Evolutionary conservation across 2,329 filamentous ascomycete species (phyloP).

Genomic region (Phaeomoniella chlamydospora): DNA sequence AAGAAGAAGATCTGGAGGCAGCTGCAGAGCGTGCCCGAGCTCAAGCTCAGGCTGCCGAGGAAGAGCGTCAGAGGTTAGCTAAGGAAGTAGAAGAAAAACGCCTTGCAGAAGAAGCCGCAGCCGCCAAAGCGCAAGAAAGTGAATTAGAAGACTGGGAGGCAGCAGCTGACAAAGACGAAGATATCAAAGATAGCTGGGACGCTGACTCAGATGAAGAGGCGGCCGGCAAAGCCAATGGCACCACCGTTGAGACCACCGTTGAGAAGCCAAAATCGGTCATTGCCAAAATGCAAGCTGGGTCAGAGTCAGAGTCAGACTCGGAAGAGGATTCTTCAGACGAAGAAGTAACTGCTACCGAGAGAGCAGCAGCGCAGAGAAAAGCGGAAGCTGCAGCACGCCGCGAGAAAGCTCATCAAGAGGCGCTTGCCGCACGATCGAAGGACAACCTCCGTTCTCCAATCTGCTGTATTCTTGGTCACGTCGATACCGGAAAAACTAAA

Average conservation of each 20-base stretch:
- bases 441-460: conserved; percentile 95
- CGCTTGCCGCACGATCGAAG: conserved; percentile 76
- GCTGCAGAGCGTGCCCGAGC: conserved; percentile 30
- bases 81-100: conserved; percentile 66
- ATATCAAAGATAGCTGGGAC: conserved; percentile 92
- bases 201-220: conserved; percentile 62
- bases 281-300: not conserved
- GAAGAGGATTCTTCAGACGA: conserved; percentile 43
- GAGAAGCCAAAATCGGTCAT: not conserved
- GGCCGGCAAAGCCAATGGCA: not conserved
- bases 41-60: conserved; percentile 35
- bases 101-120: conserved; percentile 64
- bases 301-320: conserved; percentile 31
- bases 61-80: conserved; percentile 39
- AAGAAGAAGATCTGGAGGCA: conserved; percentile 39
- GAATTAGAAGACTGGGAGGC: conserved; percentile 70
- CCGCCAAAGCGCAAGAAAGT: conserved; percentile 43
- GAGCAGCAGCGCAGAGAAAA: conserved; percentile 64
- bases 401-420: conserved; percentile 81
- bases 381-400: conserved; percentile 78
- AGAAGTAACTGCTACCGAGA: conserved; percentile 57
- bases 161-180: conserved; percentile 58
- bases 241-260: not conserved
- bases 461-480: conserved; percentile 98
- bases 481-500: conserved; percentile 99